A percentile compares a stretch with the other conserved stretches of the same genome.
Evolutionary conservation across 495 filamentous ascomycete genomes (phyloP).

Genomic region (Emericellopsis terricola): DNA sequence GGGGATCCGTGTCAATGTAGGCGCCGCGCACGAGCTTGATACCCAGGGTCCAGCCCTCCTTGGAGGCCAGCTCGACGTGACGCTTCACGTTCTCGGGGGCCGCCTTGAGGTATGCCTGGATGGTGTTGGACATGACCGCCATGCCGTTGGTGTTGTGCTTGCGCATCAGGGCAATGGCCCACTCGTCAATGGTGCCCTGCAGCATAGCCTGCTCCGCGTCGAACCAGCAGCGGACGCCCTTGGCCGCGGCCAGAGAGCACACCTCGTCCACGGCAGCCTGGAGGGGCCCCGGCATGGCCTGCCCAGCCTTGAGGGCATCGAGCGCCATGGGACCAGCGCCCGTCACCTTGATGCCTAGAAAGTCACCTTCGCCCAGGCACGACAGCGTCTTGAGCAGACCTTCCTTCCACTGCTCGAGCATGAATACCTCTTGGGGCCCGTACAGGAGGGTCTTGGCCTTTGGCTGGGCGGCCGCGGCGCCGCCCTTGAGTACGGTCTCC

Average conservation of each 20-base stretch:
- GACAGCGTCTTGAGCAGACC: slow-evolving; percentile 59
- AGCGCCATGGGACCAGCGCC: slow-evolving; percentile 75
- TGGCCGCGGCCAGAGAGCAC: slow-evolving; percentile 54
- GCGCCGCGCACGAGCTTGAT: slow-evolving; percentile 88
- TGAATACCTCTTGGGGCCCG: slow-evolving; percentile 45
- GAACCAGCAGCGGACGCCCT: slow-evolving; percentile 60
- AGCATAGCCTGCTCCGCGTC: slow-evolving; percentile 77
- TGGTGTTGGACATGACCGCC: slow-evolving; percentile 39
- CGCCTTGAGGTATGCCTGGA: slow-evolving; percentile 67
- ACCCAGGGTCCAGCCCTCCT: slow-evolving; percentile 61
- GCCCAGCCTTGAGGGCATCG: slow-evolving; percentile 37
- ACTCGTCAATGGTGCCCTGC: slow-evolving; percentile 69
- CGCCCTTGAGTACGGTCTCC: slow-evolving; percentile 45
- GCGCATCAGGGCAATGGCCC: slow-evolving; percentile 64
- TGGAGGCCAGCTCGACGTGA: slow-evolving; percentile 46
- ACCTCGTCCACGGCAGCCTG: slow-evolving; percentile 51
- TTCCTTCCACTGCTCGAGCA: slow-evolving; percentile 47
- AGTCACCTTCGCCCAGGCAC: slow-evolving; percentile 56
- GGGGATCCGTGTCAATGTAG: slow-evolving; percentile 67
- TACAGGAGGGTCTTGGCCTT: slow-evolving; percentile 20
- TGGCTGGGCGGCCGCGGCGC: slow-evolving; percentile 11
- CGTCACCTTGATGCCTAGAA: slow-evolving; percentile 79
- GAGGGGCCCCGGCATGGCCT: slow-evolving; percentile 42
- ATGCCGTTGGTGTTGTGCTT: slow-evolving; percentile 47
- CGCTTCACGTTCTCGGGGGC: slow-evolving; percentile 42